A percentile compares a stretch with the other conserved stretches of the same genome.
Evolutionary conservation across 2,329 filamentous ascomycete genomes (phyloP).

Genomic region (Aspergillus ochraceoroseus): DNA sequence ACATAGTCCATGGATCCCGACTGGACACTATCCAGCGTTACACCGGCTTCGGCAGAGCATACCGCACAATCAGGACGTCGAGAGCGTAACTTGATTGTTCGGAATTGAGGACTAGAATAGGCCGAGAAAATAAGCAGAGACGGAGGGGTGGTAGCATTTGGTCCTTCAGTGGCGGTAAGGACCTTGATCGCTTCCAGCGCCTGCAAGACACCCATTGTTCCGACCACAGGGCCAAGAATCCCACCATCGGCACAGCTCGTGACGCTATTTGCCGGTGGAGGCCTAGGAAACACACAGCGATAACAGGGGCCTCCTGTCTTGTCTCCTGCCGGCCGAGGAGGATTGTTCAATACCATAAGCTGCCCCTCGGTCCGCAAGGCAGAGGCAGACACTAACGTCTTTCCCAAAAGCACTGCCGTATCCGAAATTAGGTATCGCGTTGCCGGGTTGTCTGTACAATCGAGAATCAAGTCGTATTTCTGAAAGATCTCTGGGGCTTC

Average conservation of each 20-base stretch:
- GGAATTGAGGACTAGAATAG: conserved; percentile 53
- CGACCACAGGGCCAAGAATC: conserved; percentile 86
- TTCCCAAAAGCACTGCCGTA: conserved; percentile 71
- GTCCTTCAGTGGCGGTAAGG: conserved; percentile 47
- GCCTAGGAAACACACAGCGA: conserved; percentile 82
- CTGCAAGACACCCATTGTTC: conserved; percentile 87
- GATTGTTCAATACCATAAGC: conserved; percentile 80
- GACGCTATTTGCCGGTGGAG: conserved; percentile 76
- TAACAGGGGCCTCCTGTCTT: conserved; percentile 74
- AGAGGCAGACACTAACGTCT: conserved; percentile 81
- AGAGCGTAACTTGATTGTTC: conserved; percentile 68
- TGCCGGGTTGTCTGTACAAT: conserved; percentile 91
- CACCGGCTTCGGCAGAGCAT: conserved; percentile 60
- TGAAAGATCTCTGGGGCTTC: conserved; percentile 64
- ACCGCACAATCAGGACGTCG: conserved; percentile 67
- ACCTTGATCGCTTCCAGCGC: conserved; percentile 84
- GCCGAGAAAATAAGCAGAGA: conserved; percentile 44
- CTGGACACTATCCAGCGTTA: conserved; percentile 60
- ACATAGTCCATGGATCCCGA: conserved; percentile 73
- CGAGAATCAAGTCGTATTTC: conserved; percentile 76
- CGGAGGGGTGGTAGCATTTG: conserved; percentile 25
- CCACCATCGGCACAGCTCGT: conserved; percentile 88
- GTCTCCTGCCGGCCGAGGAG: conserved; percentile 58
- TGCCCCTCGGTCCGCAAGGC: conserved; percentile 86
- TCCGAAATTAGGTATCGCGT: conserved; percentile 92